Conservation (phyloP, 305 asterid species). For the Ilex paraguariensis region DNA sequence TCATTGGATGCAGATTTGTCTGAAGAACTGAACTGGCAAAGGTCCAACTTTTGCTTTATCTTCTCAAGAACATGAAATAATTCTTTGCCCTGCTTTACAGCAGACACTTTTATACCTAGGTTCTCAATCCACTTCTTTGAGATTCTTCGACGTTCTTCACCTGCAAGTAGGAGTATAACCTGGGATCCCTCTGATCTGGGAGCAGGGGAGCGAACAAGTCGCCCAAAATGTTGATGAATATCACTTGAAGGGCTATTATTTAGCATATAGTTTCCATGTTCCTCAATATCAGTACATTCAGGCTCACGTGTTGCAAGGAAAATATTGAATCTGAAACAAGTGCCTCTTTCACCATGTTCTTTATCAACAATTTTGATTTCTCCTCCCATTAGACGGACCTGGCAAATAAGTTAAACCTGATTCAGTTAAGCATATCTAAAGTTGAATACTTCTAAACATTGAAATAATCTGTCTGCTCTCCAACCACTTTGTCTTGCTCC, state of each 20-base stretch:
- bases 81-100: conserved; percentile 30
- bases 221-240: conserved; percentile 14
- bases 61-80: conserved; percentile 27
- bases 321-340: conserved; percentile 39
- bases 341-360: conserved; percentile 39
- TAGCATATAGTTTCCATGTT: conserved; percentile 17
- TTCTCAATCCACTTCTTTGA: conserved; percentile 42
- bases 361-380: conserved; percentile 45
- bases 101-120: conserved; percentile 44
- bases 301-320: conserved; percentile 18
- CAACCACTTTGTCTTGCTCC: too few species aligned
- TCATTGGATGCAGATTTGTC: conserved; percentile 10
- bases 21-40: conserved; percentile 22
- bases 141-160: conserved; percentile 25
- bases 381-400: conserved; percentile 61
- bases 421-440: background rate
- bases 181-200: conserved; percentile 31
- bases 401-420: conserved; percentile 1
- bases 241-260: conserved; percentile 6
- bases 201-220: conserved; percentile 12
- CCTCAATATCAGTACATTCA: conserved; percentile 1
- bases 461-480: too few species aligned
- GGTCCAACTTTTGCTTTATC: conserved; percentile 22
- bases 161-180: conserved; percentile 33
- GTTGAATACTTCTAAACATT: too few species aligned